Conservation (phyloP, 768 basidiomycete genomes). For the Amanita thiersii region DNA sequence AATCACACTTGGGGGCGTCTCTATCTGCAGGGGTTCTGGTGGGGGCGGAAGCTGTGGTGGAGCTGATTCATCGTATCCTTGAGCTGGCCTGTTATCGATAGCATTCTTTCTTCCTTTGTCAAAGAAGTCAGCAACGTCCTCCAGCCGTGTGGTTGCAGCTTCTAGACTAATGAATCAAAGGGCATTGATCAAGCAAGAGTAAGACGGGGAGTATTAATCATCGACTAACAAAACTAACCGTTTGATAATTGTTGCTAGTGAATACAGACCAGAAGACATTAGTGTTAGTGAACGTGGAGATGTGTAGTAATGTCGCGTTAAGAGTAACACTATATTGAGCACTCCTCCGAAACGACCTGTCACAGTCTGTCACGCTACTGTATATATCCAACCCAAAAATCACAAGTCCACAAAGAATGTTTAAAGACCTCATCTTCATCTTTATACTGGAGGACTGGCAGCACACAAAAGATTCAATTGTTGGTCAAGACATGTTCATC, state of each 20-base stretch:
- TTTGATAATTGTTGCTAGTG: constrained; percentile 77
- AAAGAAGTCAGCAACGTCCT: constrained; percentile 66
- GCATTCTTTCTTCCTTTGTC: neutral
- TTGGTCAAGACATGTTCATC: too few relatives aligned
- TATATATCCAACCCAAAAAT: too few relatives aligned
- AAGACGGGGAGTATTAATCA: constrained; percentile 1
- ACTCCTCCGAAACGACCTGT: too few relatives aligned
- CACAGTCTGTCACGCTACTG: too few relatives aligned
- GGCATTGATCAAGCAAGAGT: neutral
- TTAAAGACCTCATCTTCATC: too few relatives aligned
- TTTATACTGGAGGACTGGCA: too few relatives aligned
- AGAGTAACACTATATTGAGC: too few relatives aligned
- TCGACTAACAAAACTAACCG: constrained; percentile 35
- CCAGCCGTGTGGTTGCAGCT: constrained; percentile 89
- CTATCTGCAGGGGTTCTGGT: constrained; percentile 24
- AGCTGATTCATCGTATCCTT: constrained; percentile 21
- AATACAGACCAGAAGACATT: constrained; percentile 54
- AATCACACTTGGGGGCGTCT: constrained; percentile 49
- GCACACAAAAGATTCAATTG: too few relatives aligned
- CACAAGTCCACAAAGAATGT: too few relatives aligned
- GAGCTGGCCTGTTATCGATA: constrained; percentile 13
- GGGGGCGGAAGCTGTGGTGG: constrained; percentile 23
- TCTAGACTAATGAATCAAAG: constrained; percentile 55
- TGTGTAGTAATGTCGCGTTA: too few relatives aligned
- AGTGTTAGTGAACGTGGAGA: too few relatives aligned